Conservation (phyloP, 106 monocot genomes). For the Amphibolis antarctica region DNA sequence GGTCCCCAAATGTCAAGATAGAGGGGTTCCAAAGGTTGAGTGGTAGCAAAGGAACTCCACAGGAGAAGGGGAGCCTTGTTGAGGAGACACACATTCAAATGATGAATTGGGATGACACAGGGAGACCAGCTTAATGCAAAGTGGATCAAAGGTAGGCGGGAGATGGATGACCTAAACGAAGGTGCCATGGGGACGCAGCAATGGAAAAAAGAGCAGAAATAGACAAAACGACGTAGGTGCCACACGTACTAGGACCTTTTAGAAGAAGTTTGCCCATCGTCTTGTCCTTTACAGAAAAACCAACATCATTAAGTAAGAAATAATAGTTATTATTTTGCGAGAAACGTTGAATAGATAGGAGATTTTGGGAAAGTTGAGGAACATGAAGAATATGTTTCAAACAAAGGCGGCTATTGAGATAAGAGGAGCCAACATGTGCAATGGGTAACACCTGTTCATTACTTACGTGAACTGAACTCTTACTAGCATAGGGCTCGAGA, state of each 20-base stretch:
- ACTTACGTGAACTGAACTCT: too few relatives aligned
- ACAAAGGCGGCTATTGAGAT: too few relatives aligned
- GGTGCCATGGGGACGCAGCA: not conserved
- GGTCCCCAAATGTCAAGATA: not conserved
- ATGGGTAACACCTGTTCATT: too few relatives aligned
- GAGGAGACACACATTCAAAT: not conserved
- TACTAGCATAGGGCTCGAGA: too few relatives aligned
- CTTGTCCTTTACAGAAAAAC: not conserved
- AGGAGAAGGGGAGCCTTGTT: not conserved
- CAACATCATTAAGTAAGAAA: not conserved
- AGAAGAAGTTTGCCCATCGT: not conserved
- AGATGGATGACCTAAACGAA: not conserved
- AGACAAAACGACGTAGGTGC: not conserved
- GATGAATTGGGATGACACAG: too few relatives aligned
- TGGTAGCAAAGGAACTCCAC: not conserved
- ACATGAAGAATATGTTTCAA: not conserved
- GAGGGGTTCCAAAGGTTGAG: not conserved
- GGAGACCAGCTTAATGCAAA: not conserved
- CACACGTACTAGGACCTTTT: not conserved
- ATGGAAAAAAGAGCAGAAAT: not conserved
- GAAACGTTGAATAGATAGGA: not conserved
- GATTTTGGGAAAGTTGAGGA: not conserved
- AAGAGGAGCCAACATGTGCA: too few relatives aligned
- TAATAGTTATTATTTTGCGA: not conserved
- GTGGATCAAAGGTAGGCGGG: not conserved